Percentiles rank a stretch among this genome's conserved stretches.
These are phyloP conservation scores for Aspergillus sparsus DNA, from an alignment of 495 filamentous ascomycete species.

Conservation along the genomic window DNA sequence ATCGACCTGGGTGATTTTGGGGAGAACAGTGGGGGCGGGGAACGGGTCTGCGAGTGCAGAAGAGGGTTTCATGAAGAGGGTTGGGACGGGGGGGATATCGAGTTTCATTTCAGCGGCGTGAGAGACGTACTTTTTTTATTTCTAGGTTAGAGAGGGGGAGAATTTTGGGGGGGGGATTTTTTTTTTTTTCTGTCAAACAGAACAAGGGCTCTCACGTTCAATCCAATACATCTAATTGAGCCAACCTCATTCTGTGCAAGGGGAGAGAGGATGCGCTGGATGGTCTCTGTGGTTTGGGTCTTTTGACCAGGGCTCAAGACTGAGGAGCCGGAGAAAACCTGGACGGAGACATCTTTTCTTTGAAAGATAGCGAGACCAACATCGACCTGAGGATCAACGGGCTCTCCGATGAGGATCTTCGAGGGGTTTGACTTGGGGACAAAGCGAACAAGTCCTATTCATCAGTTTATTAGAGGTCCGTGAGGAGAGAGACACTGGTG, in stretches of 20 bases:
- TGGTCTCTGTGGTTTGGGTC: slow-evolving; percentile 50
- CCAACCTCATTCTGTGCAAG: slow-evolving; percentile 47
- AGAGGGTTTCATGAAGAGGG: slow-evolving; percentile 79
- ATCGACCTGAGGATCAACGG: slow-evolving; percentile 52
- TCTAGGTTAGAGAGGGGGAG: not conserved
- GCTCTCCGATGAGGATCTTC: slow-evolving; percentile 59
- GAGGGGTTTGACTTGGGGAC: slow-evolving; percentile 52
- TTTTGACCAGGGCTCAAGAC: slow-evolving; percentile 52
- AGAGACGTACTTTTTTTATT: slow-evolving; percentile 57
- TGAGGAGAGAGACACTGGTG: too few species aligned
- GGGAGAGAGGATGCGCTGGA: slow-evolving; percentile 57
- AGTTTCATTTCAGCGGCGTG: slow-evolving; percentile 78
- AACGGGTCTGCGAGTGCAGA: slow-evolving; percentile 69
- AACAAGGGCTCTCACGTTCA: slow-evolving; percentile 56
- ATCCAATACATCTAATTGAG: slow-evolving; percentile 68
- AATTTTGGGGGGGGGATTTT: not conserved
- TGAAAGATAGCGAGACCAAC: slow-evolving; percentile 56
- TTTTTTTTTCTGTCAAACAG: not conserved
- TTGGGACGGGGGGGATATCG: slow-evolving; percentile 69
- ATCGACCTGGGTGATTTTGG: slow-evolving; percentile 55
- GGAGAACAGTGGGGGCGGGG: slow-evolving; percentile 66
- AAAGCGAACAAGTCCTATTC: slow-evolving; percentile 60
- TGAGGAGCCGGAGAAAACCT: slow-evolving; percentile 56
- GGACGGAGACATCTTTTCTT: slow-evolving; percentile 55
- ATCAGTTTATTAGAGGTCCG: slow-evolving; percentile 14